Base-by-base conservation (phyloP, 495 filamentous ascomycete genomes). In the Cetradonia linearis region DNA sequence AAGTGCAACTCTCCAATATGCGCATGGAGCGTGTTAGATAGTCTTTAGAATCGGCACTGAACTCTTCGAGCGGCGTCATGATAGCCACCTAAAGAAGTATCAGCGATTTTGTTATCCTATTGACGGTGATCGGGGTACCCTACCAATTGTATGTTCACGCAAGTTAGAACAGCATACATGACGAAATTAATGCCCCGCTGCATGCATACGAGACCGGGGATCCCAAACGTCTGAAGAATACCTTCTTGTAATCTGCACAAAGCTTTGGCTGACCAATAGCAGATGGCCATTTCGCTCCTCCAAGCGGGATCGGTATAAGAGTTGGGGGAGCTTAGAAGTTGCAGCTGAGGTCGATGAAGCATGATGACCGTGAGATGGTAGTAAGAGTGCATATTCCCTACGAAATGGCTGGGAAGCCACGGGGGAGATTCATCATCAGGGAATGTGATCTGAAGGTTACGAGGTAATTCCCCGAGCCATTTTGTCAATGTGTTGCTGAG, bases 1-100 rank as follows among this genome's bases (percentile, higher is more conserved):
- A 75, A 63, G 85, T 87, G 69, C 89, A 94, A 48, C 82, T 86
- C 71, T 98, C 93, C 38, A 98, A 75, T 27, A 98, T 86, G 55
- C 91, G 84, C 93, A 98, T 97, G 62, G 96, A 92, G 28, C 94
- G 82, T 5, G 87, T 89, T 65, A 98, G 96, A 64, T 87, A 97
- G 55, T 95, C 89, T 37, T 88, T 81, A 23, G 92, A 89, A 67
- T 95, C 89, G 16, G 76, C 75, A 65, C 92, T 88, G 60, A 96
- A 81, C 50, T 91, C 86, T 5, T 91, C 89, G 71, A 97, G 90
- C 38, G 93, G 93, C 9, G 89, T 95, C 7, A 93, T 96, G 44
- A 97, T 83, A 14, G 92, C 91, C 66, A 96, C 86, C 91, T 96
- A 66, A n/a, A 62, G 38, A 38, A 56, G 49, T 40, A 67, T 57